A percentile compares a stretch with the other conserved stretches of the same genome.
Conservation (phyloP, 1,139 yeast species). For the Hyphopichia burtonii region DNA sequence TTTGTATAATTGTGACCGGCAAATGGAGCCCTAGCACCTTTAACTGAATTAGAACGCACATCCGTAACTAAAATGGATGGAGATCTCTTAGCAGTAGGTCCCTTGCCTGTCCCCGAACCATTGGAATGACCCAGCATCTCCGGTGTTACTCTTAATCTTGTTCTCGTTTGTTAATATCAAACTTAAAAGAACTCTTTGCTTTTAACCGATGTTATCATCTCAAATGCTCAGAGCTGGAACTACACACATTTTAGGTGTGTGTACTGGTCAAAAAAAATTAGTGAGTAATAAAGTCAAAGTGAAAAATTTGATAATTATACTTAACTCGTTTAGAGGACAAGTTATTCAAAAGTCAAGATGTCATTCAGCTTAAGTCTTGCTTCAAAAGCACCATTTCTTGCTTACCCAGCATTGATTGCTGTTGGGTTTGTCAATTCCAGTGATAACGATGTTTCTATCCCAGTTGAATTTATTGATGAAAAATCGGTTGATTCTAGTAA, state of each 20-base stretch:
- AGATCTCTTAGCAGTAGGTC: slow-evolving; percentile 81
- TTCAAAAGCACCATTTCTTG: slow-evolving; percentile 80
- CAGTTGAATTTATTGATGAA: slow-evolving; percentile 67
- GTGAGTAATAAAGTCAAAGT: background rate
- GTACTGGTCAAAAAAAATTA: background rate
- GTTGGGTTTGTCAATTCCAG: slow-evolving; percentile 67
- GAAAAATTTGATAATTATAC: no score
- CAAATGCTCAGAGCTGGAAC: background rate
- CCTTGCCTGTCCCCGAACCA: slow-evolving; percentile 12
- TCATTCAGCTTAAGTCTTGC: slow-evolving; percentile 55
- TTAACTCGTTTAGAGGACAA: no score
- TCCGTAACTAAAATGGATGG: slow-evolving; percentile 95
- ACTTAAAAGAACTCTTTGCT: no score
- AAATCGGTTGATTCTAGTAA: slow-evolving; percentile 41
- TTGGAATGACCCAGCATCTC: background rate
- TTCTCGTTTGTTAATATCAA: no score
- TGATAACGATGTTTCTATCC: slow-evolving; percentile 46
- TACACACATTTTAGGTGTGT: background rate
- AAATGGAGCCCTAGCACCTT: slow-evolving; percentile 79
- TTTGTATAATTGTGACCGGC: slow-evolving; percentile 58
- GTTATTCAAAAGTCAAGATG: background rate
- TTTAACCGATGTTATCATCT: background rate
- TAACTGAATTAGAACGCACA: slow-evolving; percentile 58
- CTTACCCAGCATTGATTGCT: slow-evolving; percentile 79
- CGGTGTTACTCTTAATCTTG: background rate